phyloP scores from a whole-genome alignment of 805 yeast species.

The Myxozyma nipponensis region DNA sequence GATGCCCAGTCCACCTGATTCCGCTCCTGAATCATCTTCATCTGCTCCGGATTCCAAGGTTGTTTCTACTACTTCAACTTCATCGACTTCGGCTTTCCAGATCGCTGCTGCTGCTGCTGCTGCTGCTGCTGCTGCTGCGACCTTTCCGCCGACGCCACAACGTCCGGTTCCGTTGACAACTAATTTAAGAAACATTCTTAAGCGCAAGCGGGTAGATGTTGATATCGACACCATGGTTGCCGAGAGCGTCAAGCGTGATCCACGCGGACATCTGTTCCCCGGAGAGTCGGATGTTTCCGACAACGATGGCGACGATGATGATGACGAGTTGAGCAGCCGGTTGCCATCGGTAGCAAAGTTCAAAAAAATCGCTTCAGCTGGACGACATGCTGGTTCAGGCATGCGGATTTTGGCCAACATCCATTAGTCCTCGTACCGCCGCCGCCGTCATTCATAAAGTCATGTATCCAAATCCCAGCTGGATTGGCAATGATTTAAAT shows the following conservation, averaged over 20 bases:
- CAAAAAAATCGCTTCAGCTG: constrained; percentile 8
- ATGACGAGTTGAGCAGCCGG: constrained; percentile 9
- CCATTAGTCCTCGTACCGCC: no score
- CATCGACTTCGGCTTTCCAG: not conserved
- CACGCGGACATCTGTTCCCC: constrained; percentile 28
- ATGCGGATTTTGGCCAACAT: constrained; percentile 23
- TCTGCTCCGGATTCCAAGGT: not conserved
- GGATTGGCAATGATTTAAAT: no score
- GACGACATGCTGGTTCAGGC: constrained; percentile 12
- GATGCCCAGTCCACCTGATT: not conserved
- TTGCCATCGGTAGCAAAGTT: constrained; percentile 23
- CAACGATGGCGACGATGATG: constrained; percentile 18
- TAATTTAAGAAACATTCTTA: constrained; percentile 20
- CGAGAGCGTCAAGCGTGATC: constrained; percentile 27
- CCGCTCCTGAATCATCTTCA: not conserved
- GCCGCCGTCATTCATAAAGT: no score
- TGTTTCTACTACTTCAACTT: not conserved
- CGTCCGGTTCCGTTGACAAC: constrained; percentile 13
- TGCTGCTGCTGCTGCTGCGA: not conserved
- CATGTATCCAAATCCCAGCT: no score
- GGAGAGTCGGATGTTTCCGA: constrained; percentile 28
- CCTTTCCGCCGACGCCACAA: not conserved
- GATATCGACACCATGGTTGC: constrained; percentile 21
- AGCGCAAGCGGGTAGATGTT: constrained; percentile 19
- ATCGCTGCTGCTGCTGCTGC: not conserved